Base-by-base conservation (phyloP, 1,284 basidiomycete genomes). In the Trichosporon sp. region DNA sequence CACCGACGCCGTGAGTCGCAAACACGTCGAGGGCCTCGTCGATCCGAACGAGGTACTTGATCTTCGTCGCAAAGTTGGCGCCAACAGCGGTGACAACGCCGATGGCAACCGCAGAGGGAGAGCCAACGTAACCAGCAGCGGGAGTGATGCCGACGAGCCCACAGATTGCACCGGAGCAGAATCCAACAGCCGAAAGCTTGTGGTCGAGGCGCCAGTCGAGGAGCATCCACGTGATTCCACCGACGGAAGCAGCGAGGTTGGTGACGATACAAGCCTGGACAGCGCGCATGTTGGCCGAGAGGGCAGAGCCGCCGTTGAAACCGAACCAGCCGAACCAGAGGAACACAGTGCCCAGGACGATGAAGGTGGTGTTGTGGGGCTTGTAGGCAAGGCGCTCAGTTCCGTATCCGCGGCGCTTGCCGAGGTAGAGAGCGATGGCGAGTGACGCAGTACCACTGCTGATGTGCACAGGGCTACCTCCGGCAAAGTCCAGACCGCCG, bases 311-410 rank as follows among this genome's bases (percentile, higher is more conserved):
- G 54, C 94, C 94, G 85, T 96, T 96, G 87, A 92, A 93, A 26
- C 91, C 95, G 79, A 96, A 94, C 96, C 96, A 98, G n/a, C 95
- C 96, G 79, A 97, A 95, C 96, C 95, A 98, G 71, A 98, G 92
- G 85, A 98, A 90, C 12, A 91, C 89, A 0, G 96, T 98, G 67
- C 96, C 96, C 69, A 99, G 87, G 68, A 98, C 87, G 76, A 98
- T 92, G 83, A 95, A 94, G 56, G 90, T 90, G 1, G 91, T 92
- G 83, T 92, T 93, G 83, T 93, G 89, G 21, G 74, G 74, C 86
- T 95, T 93, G 89, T 94, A 92, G 1, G 93, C 92, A 43, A 95
- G 89, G 40, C 92, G 89, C 79, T 94, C 92, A 2, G 95, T 96
- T 32, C 96, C 96, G 81, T 96, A 98, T 2, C 96, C 96, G 40